These are phyloP conservation scores for Pseudogymnoascus destructans DNA, from an alignment of 2,329 filamentous ascomycete species.

Conservation along the genomic window DNA sequence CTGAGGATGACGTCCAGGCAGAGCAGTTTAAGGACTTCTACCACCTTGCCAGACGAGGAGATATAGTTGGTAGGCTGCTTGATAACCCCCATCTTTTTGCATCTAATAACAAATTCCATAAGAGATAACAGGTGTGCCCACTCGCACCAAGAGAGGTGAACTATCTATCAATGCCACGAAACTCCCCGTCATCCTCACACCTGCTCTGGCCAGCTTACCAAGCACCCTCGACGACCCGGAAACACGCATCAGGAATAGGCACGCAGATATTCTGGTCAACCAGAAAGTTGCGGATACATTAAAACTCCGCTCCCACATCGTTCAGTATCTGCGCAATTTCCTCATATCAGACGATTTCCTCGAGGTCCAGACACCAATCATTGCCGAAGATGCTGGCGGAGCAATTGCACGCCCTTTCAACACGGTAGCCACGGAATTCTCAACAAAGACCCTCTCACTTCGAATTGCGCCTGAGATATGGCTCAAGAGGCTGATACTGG, in stretches of 20 bases:
- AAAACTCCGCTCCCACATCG: constrained; percentile 59
- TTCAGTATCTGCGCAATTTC: constrained; percentile 60
- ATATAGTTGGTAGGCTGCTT: constrained; percentile 55
- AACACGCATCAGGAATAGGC: constrained; percentile 61
- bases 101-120: constrained; percentile 14
- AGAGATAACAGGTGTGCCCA: constrained; percentile 55
- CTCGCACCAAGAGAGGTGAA: constrained; percentile 58
- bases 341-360: constrained; percentile 61
- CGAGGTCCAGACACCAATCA: constrained; percentile 83
- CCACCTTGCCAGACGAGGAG: constrained; percentile 61
- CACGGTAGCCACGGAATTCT: constrained; percentile 65
- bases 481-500: constrained; percentile 83
- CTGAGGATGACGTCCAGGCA: constrained; percentile 25
- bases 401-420: constrained; percentile 78
- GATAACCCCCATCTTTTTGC: constrained; percentile 26
- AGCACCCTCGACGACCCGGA: constrained; percentile 56
- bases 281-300: constrained; percentile 53
- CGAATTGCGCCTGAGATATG: constrained; percentile 90
- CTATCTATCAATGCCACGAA: constrained; percentile 57
- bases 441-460: constrained; percentile 57
- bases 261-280: constrained; percentile 78
- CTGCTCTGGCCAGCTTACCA: constrained; percentile 69
- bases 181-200: constrained; percentile 61
- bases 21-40: constrained; percentile 45
- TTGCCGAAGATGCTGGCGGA: constrained; percentile 72